Conservation (phyloP, 2,329 filamentous ascomycete genomes). For the Trichoderma sp. region DNA sequence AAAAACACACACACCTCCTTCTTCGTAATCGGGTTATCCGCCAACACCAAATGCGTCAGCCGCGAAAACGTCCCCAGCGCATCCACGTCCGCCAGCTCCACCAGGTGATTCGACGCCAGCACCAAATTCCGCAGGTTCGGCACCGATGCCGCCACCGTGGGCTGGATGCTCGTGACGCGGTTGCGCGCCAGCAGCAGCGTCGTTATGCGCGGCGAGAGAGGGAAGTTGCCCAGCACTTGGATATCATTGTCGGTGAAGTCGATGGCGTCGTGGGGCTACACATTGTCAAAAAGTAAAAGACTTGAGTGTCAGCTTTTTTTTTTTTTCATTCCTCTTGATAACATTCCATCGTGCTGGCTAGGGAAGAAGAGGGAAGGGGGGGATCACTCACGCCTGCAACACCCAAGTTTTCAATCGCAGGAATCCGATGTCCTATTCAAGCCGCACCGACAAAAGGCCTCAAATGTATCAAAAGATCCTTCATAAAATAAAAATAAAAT, state of each 20-base stretch:
- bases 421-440: slow-evolving; percentile 91
- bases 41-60: slow-evolving; percentile 75
- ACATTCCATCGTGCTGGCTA: not conserved
- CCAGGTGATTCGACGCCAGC: slow-evolving; percentile 76
- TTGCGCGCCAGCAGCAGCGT: slow-evolving; percentile 89
- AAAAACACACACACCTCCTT: slow-evolving; percentile 70
- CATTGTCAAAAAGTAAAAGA: not conserved
- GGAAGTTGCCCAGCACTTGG: slow-evolving; percentile 84
- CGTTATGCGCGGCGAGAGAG: slow-evolving; percentile 80
- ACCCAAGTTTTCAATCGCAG: slow-evolving; percentile 95
- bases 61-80: slow-evolving; percentile 65
- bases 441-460: slow-evolving; percentile 37
- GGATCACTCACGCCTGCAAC: slow-evolving; percentile 72
- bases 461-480: slow-evolving; percentile 27
- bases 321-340: no score
- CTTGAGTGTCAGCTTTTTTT: not conserved
- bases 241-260: slow-evolving; percentile 99
- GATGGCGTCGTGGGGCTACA: slow-evolving; percentile 88
- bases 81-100: slow-evolving; percentile 84
- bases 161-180: slow-evolving; percentile 77
- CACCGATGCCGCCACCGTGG: slow-evolving; percentile 67
- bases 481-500: slow-evolving; percentile 34
- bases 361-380: not conserved
- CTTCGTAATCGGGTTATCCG: slow-evolving; percentile 85
- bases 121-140: slow-evolving; percentile 81